Percentiles rank a stretch among this genome's conserved stretches.
These are phyloP conservation scores for Annulohypoxylon nitens DNA, from an alignment of 495 filamentous ascomycete species.

Conservation along the genomic window DNA sequence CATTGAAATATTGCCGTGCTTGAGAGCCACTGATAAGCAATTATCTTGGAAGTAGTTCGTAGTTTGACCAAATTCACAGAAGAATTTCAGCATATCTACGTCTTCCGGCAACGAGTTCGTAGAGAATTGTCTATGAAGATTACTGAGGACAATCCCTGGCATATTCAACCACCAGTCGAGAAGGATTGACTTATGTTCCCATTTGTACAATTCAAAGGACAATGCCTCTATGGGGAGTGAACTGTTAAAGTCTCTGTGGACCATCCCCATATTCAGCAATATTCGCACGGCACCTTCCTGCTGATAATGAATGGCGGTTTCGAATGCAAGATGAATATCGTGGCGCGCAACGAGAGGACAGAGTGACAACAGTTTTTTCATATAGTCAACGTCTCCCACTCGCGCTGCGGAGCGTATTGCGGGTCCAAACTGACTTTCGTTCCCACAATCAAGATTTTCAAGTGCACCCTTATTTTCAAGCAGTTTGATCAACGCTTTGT, in stretches of 20 bases:
- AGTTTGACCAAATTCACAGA: background rate
- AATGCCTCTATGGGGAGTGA: background rate
- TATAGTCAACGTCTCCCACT: conserved; percentile 13
- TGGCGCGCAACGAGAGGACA: background rate
- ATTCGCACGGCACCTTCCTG: conserved; percentile 8
- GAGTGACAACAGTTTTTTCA: conserved; percentile 9
- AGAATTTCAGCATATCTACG: conserved; percentile 9
- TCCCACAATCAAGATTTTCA: background rate
- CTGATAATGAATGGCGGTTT: background rate
- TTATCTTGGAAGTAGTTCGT: background rate
- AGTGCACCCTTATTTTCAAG: conserved; percentile 29
- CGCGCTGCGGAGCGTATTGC: conserved; percentile 14
- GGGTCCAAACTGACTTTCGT: too few relatives aligned
- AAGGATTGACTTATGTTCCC: conserved; percentile 14
- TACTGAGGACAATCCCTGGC: background rate
- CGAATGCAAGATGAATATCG: background rate
- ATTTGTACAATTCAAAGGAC: conserved; percentile 11
- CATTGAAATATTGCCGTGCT: background rate
- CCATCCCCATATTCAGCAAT: conserved; percentile 1
- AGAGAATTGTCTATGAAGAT: background rate
- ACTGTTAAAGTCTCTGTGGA: too few relatives aligned
- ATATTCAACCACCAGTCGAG: background rate
- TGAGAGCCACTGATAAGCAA: background rate
- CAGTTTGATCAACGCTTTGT: background rate
- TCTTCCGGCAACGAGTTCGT: background rate